phyloP scores from a whole-genome alignment of 176 grass and related monocot genomes.

The Rhynchospora breviuscula region DNA sequence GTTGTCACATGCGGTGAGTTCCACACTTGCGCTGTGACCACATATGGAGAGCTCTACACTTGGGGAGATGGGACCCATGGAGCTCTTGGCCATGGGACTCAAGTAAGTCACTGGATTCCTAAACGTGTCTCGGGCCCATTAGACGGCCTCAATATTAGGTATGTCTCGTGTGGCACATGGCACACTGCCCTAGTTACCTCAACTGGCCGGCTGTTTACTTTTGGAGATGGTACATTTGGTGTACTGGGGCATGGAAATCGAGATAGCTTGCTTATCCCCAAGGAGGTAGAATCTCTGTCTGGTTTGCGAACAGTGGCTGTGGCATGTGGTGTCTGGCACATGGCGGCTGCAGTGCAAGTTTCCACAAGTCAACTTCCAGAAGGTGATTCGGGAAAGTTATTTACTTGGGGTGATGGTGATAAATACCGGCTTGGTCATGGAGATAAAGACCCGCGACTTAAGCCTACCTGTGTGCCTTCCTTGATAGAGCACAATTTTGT shows the following conservation, averaged over 20 bases:
- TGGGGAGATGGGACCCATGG: constrained; percentile 91
- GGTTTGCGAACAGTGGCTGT: constrained; percentile 79
- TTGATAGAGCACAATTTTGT: constrained; percentile 92
- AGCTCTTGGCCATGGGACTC: constrained; percentile 80
- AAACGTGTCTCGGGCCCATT: constrained; percentile 83
- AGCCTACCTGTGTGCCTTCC: constrained; percentile 92
- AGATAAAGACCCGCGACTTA: constrained; percentile 80
- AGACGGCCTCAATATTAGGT: constrained; percentile 60
- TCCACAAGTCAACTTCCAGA: constrained; percentile 61
- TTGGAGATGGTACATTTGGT: constrained; percentile 96
- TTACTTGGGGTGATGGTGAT: constrained; percentile 98
- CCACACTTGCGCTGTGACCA: constrained; percentile 82
- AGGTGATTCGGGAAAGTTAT: constrained; percentile 79
- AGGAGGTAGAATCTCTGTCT: constrained; percentile 73
- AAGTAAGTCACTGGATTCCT: constrained; percentile 94
- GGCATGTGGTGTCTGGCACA: constrained; percentile 93
- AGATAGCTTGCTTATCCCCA: constrained; percentile 53
- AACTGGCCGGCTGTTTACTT: constrained; percentile 77
- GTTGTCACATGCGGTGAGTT: constrained; percentile 88
- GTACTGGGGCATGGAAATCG: constrained; percentile 86
- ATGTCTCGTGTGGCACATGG: constrained; percentile 93
- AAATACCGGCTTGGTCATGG: constrained; percentile 94
- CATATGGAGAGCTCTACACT: constrained; percentile 77
- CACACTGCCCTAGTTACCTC: constrained; percentile 88
- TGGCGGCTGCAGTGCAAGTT: constrained; percentile 83